phyloP scores from a whole-genome alignment of 257 asterid genomes.

The Ballota nigra region DNA sequence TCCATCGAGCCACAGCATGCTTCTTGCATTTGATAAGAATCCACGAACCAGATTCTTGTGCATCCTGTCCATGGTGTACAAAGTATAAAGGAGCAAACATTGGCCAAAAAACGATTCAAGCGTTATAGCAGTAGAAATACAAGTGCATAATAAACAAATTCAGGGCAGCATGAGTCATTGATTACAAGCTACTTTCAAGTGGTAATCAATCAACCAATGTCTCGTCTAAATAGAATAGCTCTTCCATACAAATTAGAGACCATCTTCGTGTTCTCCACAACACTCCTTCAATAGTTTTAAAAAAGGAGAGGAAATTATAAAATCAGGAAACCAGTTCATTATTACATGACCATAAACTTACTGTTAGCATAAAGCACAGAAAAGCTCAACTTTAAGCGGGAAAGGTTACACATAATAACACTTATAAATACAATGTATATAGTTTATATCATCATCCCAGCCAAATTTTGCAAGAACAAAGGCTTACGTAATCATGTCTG shows the following conservation, averaged over 20 bases:
- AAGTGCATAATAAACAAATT: not conserved
- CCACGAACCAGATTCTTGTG: constrained; percentile 47
- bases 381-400: not conserved
- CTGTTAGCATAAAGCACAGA: not conserved
- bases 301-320: not conserved
- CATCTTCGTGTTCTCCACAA: not conserved
- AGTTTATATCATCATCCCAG: not conserved
- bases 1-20: constrained; percentile 31
- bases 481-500: constrained; percentile 32
- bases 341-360: not conserved
- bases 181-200: not conserved
- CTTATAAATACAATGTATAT: not conserved
- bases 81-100: not conserved
- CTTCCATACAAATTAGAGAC: not conserved
- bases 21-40: constrained; percentile 23
- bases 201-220: not conserved
- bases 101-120: not conserved
- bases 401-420: not conserved
- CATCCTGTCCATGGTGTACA: constrained; percentile 31
- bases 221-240: not conserved
- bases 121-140: not conserved
- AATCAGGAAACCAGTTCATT: not conserved
- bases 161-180: not conserved
- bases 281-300: not conserved
- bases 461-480: not conserved